Evolutionary conservation across 495 filamentous ascomycete genomes (phyloP).

Genomic region (Neurospora africana): DNA sequence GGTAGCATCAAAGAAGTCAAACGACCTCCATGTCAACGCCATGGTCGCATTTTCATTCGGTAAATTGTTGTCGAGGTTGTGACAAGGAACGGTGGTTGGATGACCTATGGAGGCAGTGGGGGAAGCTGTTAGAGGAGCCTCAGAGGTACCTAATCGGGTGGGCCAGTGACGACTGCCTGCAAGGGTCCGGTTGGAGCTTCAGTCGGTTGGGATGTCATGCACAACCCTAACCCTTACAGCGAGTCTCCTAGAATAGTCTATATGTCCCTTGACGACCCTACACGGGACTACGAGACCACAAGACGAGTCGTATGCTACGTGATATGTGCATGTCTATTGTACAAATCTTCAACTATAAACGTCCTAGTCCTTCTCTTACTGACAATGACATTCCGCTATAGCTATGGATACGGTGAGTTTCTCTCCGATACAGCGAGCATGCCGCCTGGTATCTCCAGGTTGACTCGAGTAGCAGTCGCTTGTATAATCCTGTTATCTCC

Average conservation of each 20-base stretch:
- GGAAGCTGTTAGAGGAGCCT: background rate
- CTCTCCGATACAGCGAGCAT: background rate
- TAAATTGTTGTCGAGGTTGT: background rate
- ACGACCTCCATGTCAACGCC: conserved; percentile 75
- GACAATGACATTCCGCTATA: background rate
- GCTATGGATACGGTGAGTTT: background rate
- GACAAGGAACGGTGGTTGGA: background rate
- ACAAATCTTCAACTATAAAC: background rate
- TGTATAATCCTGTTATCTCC: background rate
- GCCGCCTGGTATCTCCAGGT: background rate
- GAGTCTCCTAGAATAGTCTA: too few species aligned
- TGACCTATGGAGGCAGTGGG: background rate
- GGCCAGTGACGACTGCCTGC: conserved; percentile 2
- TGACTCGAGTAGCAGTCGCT: background rate
- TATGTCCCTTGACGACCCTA: background rate
- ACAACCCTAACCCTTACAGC: conserved; percentile 2
- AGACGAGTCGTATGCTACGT: background rate
- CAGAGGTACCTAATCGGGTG: background rate
- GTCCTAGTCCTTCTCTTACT: too few species aligned
- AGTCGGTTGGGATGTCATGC: background rate
- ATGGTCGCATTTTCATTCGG: conserved; percentile 21
- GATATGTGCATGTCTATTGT: background rate
- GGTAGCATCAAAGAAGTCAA: conserved; percentile 96
- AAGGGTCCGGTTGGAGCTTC: conserved; percentile 2
- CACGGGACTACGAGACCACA: background rate